A percentile compares a stretch with the other conserved stretches of the same genome.
Conservation (phyloP, 805 yeast species). For the Saccharomycopsis microspora region DNA sequence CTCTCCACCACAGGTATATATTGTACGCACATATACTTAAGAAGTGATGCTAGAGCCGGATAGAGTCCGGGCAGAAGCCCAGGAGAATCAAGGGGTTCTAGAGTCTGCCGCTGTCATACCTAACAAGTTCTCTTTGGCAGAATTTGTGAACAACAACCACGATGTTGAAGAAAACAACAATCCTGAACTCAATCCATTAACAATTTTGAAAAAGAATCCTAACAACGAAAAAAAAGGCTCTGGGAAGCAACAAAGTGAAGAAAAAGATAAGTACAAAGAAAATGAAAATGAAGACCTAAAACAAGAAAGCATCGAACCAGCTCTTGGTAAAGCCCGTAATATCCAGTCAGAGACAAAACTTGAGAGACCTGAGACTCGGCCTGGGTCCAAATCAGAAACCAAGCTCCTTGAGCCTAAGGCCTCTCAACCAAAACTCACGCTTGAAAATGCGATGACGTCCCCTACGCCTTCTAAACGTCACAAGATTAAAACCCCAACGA, state of each 20-base stretch:
- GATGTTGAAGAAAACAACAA: not conserved
- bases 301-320: not conserved
- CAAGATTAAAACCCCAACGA: slow-evolving; percentile 7
- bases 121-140: slow-evolving; percentile 3
- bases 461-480: not conserved
- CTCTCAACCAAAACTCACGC: not conserved
- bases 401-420: not conserved
- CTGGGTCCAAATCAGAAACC: not conserved
- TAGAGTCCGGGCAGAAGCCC: too few species aligned
- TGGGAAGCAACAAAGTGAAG: not conserved
- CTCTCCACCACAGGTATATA: too few species aligned
- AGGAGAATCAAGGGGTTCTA: not conserved
- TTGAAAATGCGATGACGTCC: not conserved
- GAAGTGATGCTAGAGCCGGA: too few species aligned
- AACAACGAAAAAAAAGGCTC: not conserved
- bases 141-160: not conserved
- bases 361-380: not conserved
- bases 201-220: not conserved
- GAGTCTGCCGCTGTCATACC: slow-evolving; percentile 5
- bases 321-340: not conserved
- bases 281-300: not conserved
- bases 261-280: not conserved
- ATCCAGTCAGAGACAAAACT: not conserved
- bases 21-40: too few species aligned
- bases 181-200: not conserved